phyloP scores from a whole-genome alignment of 768 basidiomycete species.

The Phaffia australis region DNA sequence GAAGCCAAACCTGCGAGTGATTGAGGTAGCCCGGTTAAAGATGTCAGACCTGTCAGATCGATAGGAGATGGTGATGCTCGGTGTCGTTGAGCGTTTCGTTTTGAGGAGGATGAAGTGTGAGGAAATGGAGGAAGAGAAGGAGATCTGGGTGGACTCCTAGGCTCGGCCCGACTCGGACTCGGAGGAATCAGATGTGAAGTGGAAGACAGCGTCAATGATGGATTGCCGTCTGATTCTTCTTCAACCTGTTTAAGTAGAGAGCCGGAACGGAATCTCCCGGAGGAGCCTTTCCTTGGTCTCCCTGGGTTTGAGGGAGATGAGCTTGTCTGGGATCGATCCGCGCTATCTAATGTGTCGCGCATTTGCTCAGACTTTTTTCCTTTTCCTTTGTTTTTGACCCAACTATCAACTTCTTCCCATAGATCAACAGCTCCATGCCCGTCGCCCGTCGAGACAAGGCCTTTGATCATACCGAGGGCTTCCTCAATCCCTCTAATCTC shows the following conservation, averaged over 20 bases:
- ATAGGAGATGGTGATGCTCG: conserved; percentile 36
- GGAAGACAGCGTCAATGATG: neutral
- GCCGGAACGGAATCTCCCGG: neutral
- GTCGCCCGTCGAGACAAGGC: conserved; percentile 70
- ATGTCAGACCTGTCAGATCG: conserved; percentile 56
- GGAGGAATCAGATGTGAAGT: neutral
- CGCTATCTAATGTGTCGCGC: neutral
- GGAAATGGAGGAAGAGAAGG: neutral
- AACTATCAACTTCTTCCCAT: conserved; percentile 35
- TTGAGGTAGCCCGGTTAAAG: conserved; percentile 63
- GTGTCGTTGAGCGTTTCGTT: conserved; percentile 8
- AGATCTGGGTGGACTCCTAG: neutral
- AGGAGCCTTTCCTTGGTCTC: neutral
- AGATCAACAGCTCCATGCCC: conserved; percentile 70
- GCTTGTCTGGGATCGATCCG: too few species aligned
- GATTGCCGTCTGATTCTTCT: conserved; percentile 6
- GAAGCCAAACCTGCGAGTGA: conserved; percentile 60
- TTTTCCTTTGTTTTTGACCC: conserved; percentile 29
- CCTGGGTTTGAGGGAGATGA: neutral
- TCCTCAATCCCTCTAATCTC: conserved; percentile 64
- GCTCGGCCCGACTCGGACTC: neutral
- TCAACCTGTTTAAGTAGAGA: conserved; percentile 28
- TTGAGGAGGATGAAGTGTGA: neutral
- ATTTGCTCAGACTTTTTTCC: neutral
- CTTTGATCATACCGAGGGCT: conserved; percentile 58